Conservation (phyloP, 1,284 basidiomycete genomes). For the Pseudozyma thailandica region DNA sequence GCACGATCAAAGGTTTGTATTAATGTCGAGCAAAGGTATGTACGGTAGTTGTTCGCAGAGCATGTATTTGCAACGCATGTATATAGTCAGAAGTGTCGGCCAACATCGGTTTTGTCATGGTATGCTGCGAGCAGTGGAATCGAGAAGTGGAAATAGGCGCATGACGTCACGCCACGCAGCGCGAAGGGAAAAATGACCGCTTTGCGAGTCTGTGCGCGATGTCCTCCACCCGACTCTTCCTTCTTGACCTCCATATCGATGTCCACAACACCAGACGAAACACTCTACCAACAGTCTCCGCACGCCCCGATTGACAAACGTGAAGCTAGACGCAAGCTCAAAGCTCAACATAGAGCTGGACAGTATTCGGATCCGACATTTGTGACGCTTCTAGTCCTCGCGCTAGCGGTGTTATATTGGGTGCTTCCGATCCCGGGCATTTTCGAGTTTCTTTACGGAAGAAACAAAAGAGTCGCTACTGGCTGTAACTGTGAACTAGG, state of each 20-base stretch:
- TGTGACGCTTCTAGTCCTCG: slow-evolving; percentile 33
- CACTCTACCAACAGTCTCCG: slow-evolving; percentile 34
- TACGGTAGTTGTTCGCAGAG: too few species aligned
- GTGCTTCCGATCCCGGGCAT: slow-evolving; percentile 43
- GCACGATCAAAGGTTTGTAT: too few species aligned
- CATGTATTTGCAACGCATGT: too few species aligned
- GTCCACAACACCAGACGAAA: slow-evolving; percentile 27
- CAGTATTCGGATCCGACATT: slow-evolving; percentile 46
- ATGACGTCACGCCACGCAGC: background rate
- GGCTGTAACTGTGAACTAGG: background rate
- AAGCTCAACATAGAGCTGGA: slow-evolving; percentile 35
- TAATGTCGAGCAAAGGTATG: too few species aligned
- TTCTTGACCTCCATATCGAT: slow-evolving; percentile 21
- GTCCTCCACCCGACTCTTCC: background rate
- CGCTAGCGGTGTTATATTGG: slow-evolving; percentile 37
- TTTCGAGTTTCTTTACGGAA: slow-evolving; percentile 32
- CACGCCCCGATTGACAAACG: slow-evolving; percentile 47
- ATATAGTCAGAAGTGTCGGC: too few species aligned
- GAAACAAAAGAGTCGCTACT: background rate
- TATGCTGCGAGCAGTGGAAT: background rate
- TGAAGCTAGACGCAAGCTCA: slow-evolving; percentile 33
- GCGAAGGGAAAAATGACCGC: background rate
- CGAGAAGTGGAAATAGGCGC: background rate
- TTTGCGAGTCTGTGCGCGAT: background rate
- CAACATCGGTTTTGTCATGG: too few species aligned